These are phyloP conservation scores for Pseudisothecium myosuroides DNA, from an alignment of 225 moss, liverwort and hornwort species.

Conservation along the genomic window DNA sequence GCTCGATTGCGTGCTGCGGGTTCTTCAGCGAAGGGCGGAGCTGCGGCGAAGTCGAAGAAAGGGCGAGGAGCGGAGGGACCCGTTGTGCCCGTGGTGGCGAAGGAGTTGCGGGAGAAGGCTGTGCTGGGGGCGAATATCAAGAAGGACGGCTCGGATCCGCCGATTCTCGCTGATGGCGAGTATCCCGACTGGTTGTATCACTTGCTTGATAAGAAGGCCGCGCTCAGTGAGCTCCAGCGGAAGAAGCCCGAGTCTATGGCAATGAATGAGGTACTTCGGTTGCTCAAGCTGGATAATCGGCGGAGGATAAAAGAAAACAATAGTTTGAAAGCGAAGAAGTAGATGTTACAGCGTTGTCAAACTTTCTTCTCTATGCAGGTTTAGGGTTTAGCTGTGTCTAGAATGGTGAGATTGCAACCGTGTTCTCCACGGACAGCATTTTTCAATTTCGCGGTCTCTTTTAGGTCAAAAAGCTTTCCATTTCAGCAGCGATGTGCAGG, in stretches of 20 bases:
- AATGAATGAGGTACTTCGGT: constrained; percentile 53
- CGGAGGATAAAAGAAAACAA: constrained; percentile 83
- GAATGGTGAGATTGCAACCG: background rate
- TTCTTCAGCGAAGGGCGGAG: constrained; percentile 51
- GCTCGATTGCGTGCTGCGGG: constrained; percentile 53
- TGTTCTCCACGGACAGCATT: background rate
- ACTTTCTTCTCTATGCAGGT: background rate
- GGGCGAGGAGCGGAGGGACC: constrained; percentile 26
- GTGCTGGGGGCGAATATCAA: constrained; percentile 81
- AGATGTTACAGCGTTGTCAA: background rate
- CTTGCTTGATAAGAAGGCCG: constrained; percentile 59
- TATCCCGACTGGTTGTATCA: constrained; percentile 74
- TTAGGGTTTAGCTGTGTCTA: background rate
- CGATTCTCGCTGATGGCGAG: constrained; percentile 54
- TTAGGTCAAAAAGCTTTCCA: background rate
- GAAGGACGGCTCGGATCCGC: constrained; percentile 80
- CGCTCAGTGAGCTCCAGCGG: constrained; percentile 89
- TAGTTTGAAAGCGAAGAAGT: constrained; percentile 73
- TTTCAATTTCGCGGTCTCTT: background rate
- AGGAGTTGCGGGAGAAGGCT: constrained; percentile 83
- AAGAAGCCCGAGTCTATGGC: constrained; percentile 60
- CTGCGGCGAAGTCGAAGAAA: constrained; percentile 56
- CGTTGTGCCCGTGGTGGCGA: constrained; percentile 64
- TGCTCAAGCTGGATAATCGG: constrained; percentile 87
- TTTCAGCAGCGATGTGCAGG: background rate